phyloP scores from a whole-genome alignment of 331 rosid species.

The Pyracantha coccinea region DNA sequence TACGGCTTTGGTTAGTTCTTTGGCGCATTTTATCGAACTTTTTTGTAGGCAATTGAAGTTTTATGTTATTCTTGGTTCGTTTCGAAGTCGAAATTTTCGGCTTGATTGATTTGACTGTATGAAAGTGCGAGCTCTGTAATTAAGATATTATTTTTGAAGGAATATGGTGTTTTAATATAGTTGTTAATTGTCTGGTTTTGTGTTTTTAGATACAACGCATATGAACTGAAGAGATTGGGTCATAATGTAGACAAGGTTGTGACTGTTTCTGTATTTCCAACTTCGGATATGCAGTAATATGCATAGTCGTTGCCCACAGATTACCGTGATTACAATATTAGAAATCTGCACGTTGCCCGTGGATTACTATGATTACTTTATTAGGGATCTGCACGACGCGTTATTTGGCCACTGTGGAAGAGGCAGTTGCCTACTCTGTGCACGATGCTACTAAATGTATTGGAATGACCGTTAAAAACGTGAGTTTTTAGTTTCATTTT shows the following conservation, averaged over 20 bases:
- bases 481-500: too few species aligned
- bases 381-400: constrained; percentile 89
- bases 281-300: background rate
- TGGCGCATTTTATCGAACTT: too few species aligned
- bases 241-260: constrained; percentile 94
- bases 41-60: too few species aligned
- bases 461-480: too few species aligned
- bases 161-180: background rate
- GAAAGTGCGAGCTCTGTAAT: background rate
- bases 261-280: background rate
- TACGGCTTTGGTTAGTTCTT: constrained; percentile 5
- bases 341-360: constrained; percentile 36
- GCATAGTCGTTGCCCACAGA: background rate
- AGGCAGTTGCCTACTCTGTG: constrained; percentile 90
- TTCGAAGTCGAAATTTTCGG: too few species aligned
- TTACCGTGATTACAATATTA: too few species aligned
- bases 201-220: constrained; percentile 10
- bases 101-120: too few species aligned
- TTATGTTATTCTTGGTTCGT: too few species aligned
- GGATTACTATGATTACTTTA: constrained; percentile 86
- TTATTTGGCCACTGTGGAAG: constrained; percentile 95
- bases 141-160: background rate
- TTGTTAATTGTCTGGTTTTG: background rate
- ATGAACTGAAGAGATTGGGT: constrained; percentile 87
- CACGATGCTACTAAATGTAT: constrained; percentile 73